phyloP scores from a whole-genome alignment of 306 rosid genomes.

The Chamaecrista fasciculata region DNA sequence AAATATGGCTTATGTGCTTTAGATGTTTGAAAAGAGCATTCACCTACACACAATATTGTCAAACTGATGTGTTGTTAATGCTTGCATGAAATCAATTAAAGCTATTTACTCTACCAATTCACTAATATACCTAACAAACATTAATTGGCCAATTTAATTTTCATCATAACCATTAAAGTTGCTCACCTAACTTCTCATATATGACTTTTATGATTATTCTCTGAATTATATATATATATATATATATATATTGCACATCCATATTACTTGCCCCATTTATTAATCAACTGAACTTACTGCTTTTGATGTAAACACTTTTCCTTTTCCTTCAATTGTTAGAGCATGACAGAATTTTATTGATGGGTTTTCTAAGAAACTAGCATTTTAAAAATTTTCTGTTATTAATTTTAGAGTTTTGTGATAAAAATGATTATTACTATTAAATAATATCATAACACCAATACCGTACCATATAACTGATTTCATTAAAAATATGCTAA shows the following conservation, averaged over 20 bases:
- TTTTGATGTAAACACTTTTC: background rate
- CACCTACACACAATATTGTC: conserved; percentile 71
- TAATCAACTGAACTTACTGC: conserved; percentile 32
- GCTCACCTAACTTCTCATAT: conserved; percentile 61
- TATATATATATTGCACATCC: conserved; percentile 24
- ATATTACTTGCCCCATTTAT: conserved; percentile 35
- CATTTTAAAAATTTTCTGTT: too few relatives aligned
- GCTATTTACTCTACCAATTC: conserved; percentile 67
- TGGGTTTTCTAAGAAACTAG: too few relatives aligned
- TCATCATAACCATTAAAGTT: conserved; percentile 57
- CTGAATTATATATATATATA: conserved; percentile 28
- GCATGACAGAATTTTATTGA: too few relatives aligned
- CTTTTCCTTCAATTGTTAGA: too few relatives aligned
- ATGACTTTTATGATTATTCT: conserved; percentile 54
- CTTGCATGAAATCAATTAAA: conserved; percentile 75
- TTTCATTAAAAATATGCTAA: too few relatives aligned
- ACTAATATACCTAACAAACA: conserved; percentile 75
- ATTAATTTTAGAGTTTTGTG: too few relatives aligned
- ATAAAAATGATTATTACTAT: too few relatives aligned
- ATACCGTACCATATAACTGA: too few relatives aligned
- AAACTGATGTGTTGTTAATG: conserved; percentile 48
- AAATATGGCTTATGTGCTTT: conserved; percentile 39
- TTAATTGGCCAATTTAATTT: conserved; percentile 62
- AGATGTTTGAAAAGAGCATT: conserved; percentile 77
- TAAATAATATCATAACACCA: too few relatives aligned